phyloP scores from a whole-genome alignment of 148 eudicot species.

The Euryodendron excelsum region DNA sequence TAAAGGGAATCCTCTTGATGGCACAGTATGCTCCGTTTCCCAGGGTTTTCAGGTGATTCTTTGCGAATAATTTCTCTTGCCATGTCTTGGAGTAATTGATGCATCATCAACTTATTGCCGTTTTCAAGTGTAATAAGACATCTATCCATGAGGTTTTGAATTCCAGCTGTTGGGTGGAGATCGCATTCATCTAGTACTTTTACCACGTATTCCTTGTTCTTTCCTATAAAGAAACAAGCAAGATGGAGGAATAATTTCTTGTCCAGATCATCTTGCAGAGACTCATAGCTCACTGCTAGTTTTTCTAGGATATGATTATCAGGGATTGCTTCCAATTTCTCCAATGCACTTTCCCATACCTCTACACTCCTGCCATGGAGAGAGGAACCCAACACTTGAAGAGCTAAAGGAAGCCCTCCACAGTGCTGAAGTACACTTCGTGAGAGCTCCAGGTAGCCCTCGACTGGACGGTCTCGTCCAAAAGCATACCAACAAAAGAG shows the following conservation, averaged over 20 bases:
- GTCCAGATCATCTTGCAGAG: not conserved
- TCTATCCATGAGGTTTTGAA: not conserved
- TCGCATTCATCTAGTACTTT: not conserved
- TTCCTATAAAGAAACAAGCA: slow-evolving; percentile 2
- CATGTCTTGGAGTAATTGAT: not conserved
- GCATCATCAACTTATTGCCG: not conserved
- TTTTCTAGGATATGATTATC: not conserved
- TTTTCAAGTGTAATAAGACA: not conserved
- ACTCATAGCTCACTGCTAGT: not conserved
- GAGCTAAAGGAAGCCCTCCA: slow-evolving; percentile 19
- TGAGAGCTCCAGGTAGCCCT: slow-evolving; percentile 10
- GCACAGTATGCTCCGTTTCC: not conserved
- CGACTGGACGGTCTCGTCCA: not conserved
- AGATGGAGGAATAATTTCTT: not conserved
- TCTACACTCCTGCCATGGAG: not conserved
- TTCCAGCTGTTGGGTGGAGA: not conserved
- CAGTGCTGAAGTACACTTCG: not conserved
- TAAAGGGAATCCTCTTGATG: not conserved
- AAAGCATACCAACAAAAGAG: slow-evolving; percentile 24
- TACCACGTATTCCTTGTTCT: not conserved
- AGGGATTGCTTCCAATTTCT: slow-evolving; percentile 2
- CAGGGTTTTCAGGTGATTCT: not conserved
- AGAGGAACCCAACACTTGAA: slow-evolving; percentile 23
- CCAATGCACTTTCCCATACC: slow-evolving; percentile 14
- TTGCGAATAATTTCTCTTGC: not conserved